Base-by-base conservation (phyloP, 805 yeast species). In the Candida nonsorbophila region DNA sequence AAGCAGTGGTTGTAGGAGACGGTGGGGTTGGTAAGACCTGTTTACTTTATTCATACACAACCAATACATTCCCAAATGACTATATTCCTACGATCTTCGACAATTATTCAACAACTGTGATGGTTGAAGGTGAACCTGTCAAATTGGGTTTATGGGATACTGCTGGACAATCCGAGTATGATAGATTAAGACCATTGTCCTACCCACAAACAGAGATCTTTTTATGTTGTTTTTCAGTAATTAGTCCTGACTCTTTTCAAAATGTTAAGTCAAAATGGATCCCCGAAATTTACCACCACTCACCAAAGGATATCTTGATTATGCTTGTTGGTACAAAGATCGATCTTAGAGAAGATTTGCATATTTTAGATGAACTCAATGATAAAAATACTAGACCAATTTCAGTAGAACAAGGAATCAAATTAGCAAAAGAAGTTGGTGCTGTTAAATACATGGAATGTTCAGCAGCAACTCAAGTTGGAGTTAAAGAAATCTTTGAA, bases 21-120 rank as follows among this genome's bases (percentile, higher is more conserved):
- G 96, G 90, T 58, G 95, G 95, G 32, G 96, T 87, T 25, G 97
- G 97, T 59, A 87, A 86, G 53, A 87, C 95, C 3, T 86, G 94
- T 51, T 67, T 86, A 34, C 71, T 87, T 38, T 86, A 87, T 40
- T 78, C 90, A 14, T 87, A 87, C 60, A 87, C 95, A 16, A 84
- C 95, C 30, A 87, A 86, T 53, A 84, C 94, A 18, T 87, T 87
- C 56, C 95, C 95, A 5, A 84, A 83, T 44, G 96, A 87, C 48
- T 87, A 87, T 55, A 82, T 87, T 34, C 97, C 97, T 28, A 87
- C 97, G 0, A 95, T 87, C 4, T 87, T 87, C 48, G 96, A 87
- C 53, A 86, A 87, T 57, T 87, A 87, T 54, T 75, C 94, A 3
- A 90, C 94, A 11, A 80, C 81, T 24, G 86, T 87, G 15, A 74